Conservation (phyloP, 208 protist genomes). For the Crithidia bombi region DNA sequence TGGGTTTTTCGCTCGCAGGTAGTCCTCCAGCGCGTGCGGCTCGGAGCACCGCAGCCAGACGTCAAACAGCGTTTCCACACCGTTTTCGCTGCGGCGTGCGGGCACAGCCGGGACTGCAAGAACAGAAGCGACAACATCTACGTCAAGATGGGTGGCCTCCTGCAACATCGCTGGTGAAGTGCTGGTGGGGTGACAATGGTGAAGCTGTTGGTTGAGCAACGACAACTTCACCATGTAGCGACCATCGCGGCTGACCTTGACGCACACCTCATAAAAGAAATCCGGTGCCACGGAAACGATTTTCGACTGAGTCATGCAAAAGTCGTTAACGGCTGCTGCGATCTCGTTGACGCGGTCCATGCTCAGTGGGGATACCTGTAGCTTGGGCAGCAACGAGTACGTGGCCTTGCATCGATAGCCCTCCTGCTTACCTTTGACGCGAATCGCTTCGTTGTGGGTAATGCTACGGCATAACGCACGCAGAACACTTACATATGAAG, state of each 20-base stretch:
- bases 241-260: slow-evolving; percentile 35
- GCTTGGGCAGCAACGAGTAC: slow-evolving; percentile 40
- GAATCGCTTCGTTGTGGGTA: slow-evolving; percentile 15
- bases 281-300: slow-evolving; percentile 4
- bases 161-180: too few relatives aligned
- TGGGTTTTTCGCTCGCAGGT: slow-evolving; percentile 17
- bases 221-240: slow-evolving; percentile 42
- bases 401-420: slow-evolving; percentile 55
- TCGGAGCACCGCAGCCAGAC: slow-evolving; percentile 31
- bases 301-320: slow-evolving; percentile 22
- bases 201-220: slow-evolving; percentile 35
- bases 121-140: neutral
- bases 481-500: slow-evolving; percentile 11
- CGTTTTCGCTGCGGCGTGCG: neutral
- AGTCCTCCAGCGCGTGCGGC: slow-evolving; percentile 21
- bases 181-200: too few relatives aligned
- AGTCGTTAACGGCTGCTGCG: slow-evolving; percentile 18
- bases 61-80: slow-evolving; percentile 40
- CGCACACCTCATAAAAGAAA: slow-evolving; percentile 57
- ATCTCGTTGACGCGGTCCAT: slow-evolving; percentile 33
- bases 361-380: slow-evolving; percentile 33
- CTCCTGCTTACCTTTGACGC: slow-evolving; percentile 29
- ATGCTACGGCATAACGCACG: slow-evolving; percentile 21
- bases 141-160: neutral
- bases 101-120: neutral